Evolutionary conservation across 371 early-diverging fungal genomes (phyloP).

Genomic region (Mycotypha africana): DNA sequence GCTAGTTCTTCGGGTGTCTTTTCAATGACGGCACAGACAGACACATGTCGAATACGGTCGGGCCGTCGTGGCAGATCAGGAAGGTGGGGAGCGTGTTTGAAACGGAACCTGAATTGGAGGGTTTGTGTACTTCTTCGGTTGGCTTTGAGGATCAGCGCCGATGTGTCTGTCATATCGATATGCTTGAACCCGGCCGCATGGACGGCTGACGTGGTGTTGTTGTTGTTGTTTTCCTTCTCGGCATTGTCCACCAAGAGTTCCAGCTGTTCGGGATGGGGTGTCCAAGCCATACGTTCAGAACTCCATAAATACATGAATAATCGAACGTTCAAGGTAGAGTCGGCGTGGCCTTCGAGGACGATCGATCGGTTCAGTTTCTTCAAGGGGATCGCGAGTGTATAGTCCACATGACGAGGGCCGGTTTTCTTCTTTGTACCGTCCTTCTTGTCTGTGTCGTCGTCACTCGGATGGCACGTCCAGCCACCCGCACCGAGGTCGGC

Average conservation of each 20-base stretch:
- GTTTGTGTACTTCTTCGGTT: constrained; percentile 7
- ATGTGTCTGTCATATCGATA: constrained; percentile 36
- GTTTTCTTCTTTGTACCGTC: too few relatives aligned
- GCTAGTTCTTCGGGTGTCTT: constrained; percentile 24
- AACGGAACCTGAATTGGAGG: constrained; percentile 8
- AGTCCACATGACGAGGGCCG: too few relatives aligned
- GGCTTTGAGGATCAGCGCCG: constrained; percentile 6
- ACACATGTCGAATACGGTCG: constrained; percentile 12
- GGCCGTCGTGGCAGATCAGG: too few relatives aligned
- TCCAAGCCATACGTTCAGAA: constrained; percentile 19
- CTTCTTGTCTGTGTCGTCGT: constrained; percentile 1
- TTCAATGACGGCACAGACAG: constrained; percentile 28
- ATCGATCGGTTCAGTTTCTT: constrained; percentile 9
- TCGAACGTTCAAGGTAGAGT: constrained; percentile 21
- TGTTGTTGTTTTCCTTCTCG: background rate
- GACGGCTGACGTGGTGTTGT: too few relatives aligned
- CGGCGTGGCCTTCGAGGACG: constrained; percentile 16
- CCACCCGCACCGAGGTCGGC: constrained; percentile 6
- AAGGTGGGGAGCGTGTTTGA: constrained; percentile 1
- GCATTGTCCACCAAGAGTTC: constrained; percentile 2
- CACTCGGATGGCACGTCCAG: constrained; percentile 1
- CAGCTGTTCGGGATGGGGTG: constrained; percentile 5
- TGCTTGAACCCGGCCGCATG: constrained; percentile 16
- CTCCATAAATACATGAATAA: constrained; percentile 30
- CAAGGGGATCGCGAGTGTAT: too few relatives aligned